phyloP scores from a whole-genome alignment of 257 asterid genomes.

The Agastache rugosa region DNA sequence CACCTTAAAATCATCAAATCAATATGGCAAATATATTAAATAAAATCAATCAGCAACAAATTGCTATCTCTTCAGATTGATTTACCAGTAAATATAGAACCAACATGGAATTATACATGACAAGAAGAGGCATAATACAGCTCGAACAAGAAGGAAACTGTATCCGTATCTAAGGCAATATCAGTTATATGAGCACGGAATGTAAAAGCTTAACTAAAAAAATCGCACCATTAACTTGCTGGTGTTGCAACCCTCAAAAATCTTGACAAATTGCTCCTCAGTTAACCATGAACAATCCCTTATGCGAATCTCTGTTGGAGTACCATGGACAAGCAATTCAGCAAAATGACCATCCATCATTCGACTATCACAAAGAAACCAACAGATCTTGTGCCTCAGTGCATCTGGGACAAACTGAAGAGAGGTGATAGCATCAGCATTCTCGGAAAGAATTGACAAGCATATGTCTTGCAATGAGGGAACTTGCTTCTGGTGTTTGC shows the following conservation, averaged over 20 bases:
- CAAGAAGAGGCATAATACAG: slow-evolving; percentile 21
- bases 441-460: slow-evolving; percentile 63
- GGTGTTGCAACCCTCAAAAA: slow-evolving; percentile 58
- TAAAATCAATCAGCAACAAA: slow-evolving; percentile 25
- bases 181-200: slow-evolving; percentile 13
- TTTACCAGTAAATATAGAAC: slow-evolving; percentile 15
- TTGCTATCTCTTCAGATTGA: slow-evolving; percentile 1
- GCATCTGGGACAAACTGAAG: slow-evolving; percentile 82
- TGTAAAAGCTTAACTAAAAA: slow-evolving; percentile 19
- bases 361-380: slow-evolving; percentile 73
- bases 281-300: slow-evolving; percentile 91
- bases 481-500: slow-evolving; percentile 46
- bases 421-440: slow-evolving; percentile 84
- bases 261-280: slow-evolving; percentile 66
- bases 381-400: slow-evolving; percentile 71
- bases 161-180: slow-evolving; percentile 2
- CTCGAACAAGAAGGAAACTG: not conserved
- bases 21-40: slow-evolving; percentile 1
- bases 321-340: slow-evolving; percentile 64
- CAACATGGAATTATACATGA: slow-evolving; percentile 13
- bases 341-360: slow-evolving; percentile 69
- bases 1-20: slow-evolving; percentile 19
- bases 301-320: slow-evolving; percentile 82
- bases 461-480: slow-evolving; percentile 79
- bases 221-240: slow-evolving; percentile 66